A percentile compares a stretch with the other conserved stretches of the same genome.
These are phyloP conservation scores for Trichaptum fuscoviolaceum DNA, from an alignment of 768 basidiomycete genomes.

Conservation along the genomic window DNA sequence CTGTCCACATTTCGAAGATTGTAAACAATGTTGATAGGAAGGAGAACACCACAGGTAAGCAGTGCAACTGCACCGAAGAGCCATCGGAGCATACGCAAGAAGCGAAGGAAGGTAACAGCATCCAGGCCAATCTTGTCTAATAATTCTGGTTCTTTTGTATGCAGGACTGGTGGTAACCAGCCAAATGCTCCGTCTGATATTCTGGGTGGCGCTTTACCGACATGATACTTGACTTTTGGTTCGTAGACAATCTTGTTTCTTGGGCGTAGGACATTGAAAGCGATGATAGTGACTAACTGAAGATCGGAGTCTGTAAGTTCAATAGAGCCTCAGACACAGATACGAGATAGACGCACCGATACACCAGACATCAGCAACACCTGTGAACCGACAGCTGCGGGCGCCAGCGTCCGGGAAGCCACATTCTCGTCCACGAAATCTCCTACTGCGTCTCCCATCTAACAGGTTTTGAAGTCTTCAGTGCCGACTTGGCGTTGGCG, in stretches of 20 bases:
- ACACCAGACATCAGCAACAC: slow-evolving; percentile 66
- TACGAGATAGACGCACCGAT: slow-evolving; percentile 50
- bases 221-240: slow-evolving; percentile 90
- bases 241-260: slow-evolving; percentile 91
- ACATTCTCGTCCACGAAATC: slow-evolving; percentile 24
- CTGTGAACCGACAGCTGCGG: slow-evolving; percentile 75
- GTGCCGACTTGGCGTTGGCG: background rate
- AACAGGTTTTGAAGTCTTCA: background rate
- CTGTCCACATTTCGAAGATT: slow-evolving; percentile 62
- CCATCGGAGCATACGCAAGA: slow-evolving; percentile 77
- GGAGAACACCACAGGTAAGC: slow-evolving; percentile 64
- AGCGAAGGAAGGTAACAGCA: slow-evolving; percentile 88
- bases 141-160: slow-evolving; percentile 84
- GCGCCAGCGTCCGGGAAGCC: slow-evolving; percentile 63
- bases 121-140: slow-evolving; percentile 88
- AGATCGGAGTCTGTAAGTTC: slow-evolving; percentile 6
- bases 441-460: background rate
- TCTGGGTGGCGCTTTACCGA: slow-evolving; percentile 68
- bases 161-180: slow-evolving; percentile 84
- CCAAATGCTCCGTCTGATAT: slow-evolving; percentile 81
- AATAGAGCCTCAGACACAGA: background rate
- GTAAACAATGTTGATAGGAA: slow-evolving; percentile 85
- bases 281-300: slow-evolving; percentile 60
- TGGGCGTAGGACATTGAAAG: slow-evolving; percentile 84
- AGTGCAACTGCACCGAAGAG: slow-evolving; percentile 62